Base-by-base conservation (phyloP, 2,329 filamentous ascomycete species). In the Taxawa tesnikishii region DNA sequence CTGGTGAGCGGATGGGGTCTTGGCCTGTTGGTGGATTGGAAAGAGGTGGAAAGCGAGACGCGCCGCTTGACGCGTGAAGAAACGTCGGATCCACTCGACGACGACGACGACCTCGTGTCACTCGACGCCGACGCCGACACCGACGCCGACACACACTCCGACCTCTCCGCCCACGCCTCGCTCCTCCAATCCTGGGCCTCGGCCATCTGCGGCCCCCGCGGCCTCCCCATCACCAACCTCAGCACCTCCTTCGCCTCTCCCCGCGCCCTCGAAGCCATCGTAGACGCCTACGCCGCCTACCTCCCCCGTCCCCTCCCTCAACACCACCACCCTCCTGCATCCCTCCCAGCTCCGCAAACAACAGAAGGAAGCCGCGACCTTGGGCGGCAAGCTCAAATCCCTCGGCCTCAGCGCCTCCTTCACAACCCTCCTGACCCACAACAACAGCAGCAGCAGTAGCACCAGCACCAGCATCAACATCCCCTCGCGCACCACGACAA, bases 1-100 rank as follows among this genome's bases (percentile, higher is more conserved):
- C 55, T 79, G 14, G 64, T 77, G 23, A 67, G 67, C 25, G 65
- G 63, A 48, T 70, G 66, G 55, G 71, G 71, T 2, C 52, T 77
- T 6, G 50, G 55, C 5, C 55, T 51, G 5, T 56, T 78, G 1
- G 56, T 78, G 2, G 65, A 77, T 41, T 71, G 67, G 62, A 48
- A 57, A 5, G 67, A 69, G 32, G 44, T 77, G 7, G 53, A 54
- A 15, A 60, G 59, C 13, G 73, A 79, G 44, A 33, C 33, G 15
- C 5, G 18, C 11, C 19, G 36, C 15, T 15, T 29, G 9, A n/a
- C 8, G 19, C 8, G 19, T 8, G 19, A 23, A n/a, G 19, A n/a
- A 8, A n/a, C 8, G 19, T 8, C 8, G 19, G 19, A 23, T 23
- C 17, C 10, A n/a, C 11, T 19, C 19, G 9, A 26, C 26, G 13